A percentile compares a stretch with the other conserved stretches of the same genome.
Conservation (phyloP, 2,329 filamentous ascomycete genomes). For the Xylaria hypoxylon region DNA sequence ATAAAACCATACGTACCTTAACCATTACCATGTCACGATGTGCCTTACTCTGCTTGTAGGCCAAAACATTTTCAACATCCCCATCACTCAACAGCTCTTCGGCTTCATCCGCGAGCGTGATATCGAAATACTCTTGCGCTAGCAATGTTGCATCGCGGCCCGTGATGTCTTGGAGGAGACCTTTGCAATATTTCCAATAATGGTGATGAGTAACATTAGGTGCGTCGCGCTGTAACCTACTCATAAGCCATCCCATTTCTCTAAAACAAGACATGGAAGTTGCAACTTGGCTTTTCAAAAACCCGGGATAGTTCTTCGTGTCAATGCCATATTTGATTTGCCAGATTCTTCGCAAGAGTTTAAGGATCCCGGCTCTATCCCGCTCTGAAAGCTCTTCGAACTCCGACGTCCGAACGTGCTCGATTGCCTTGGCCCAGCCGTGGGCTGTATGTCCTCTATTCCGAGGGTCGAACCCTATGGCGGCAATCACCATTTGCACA, state of each 20-base stretch:
- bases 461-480: conserved; percentile 21
- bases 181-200: conserved; percentile 11
- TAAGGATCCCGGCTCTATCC: not conserved
- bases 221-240: not conserved
- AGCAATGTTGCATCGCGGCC: not conserved
- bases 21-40: not conserved
- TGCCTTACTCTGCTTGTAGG: conserved; percentile 22
- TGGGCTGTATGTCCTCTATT: not conserved
- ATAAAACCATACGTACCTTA: conserved; percentile 29
- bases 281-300: conserved; percentile 16
- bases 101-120: conserved; percentile 11
- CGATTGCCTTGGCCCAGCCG: not conserved
- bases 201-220: fast-evolving
- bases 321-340: conserved; percentile 3
- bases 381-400: not conserved
- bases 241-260: conserved; percentile 34
- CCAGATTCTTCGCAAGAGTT: conserved; percentile 13
- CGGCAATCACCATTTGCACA: conserved; percentile 28
- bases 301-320: not conserved
- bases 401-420: not conserved
- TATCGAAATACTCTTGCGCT: conserved; percentile 24
- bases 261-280: conserved; percentile 18
- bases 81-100: not conserved
- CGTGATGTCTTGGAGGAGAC: conserved; percentile 12
- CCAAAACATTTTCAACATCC: conserved; percentile 5